Conservation (phyloP, 192 early-diverging fungal species). For the Podila epigama region DNA sequence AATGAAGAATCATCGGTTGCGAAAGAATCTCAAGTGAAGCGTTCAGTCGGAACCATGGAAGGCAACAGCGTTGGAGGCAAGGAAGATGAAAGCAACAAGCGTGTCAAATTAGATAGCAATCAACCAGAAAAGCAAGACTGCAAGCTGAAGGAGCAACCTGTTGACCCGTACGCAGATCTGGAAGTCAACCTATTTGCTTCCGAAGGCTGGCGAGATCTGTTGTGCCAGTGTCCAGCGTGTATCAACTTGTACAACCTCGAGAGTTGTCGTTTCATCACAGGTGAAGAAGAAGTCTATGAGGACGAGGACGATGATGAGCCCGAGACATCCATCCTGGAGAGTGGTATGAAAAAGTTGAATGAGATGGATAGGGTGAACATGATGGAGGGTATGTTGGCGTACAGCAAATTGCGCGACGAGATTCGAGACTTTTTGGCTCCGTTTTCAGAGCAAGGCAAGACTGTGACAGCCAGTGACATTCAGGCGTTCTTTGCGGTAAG, state of each 20-base stretch:
- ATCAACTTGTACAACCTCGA: slow-evolving; percentile 54
- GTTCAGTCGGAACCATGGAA: slow-evolving; percentile 15
- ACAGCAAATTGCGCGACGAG: slow-evolving; percentile 70
- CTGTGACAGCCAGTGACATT: slow-evolving; percentile 79
- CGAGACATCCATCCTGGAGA: slow-evolving; percentile 75
- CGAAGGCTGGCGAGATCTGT: slow-evolving; percentile 74
- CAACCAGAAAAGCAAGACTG: slow-evolving; percentile 8
- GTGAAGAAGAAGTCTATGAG: slow-evolving; percentile 73
- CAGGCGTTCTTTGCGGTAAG: slow-evolving; percentile 75
- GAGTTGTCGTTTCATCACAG: slow-evolving; percentile 59
- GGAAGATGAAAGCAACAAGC: slow-evolving; percentile 24
- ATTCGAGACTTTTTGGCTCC: slow-evolving; percentile 72
- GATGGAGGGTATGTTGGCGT: slow-evolving; percentile 81
- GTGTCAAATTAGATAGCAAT: slow-evolving; percentile 1
- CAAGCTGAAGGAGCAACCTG: slow-evolving; percentile 25
- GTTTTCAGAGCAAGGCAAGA: slow-evolving; percentile 77
- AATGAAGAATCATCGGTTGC: neutral
- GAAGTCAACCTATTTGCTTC: slow-evolving; percentile 71
- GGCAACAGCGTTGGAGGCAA: neutral
- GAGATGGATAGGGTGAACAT: slow-evolving; percentile 77
- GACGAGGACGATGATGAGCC: slow-evolving; percentile 81
- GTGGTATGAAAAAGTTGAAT: slow-evolving; percentile 75
- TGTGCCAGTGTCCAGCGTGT: slow-evolving; percentile 78
- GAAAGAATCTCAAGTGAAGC: slow-evolving; percentile 15
- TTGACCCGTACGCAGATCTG: slow-evolving; percentile 49